Evolutionary conservation across 1,284 basidiomycete genomes (phyloP).

Genomic region (Puccinia coronata): DNA sequence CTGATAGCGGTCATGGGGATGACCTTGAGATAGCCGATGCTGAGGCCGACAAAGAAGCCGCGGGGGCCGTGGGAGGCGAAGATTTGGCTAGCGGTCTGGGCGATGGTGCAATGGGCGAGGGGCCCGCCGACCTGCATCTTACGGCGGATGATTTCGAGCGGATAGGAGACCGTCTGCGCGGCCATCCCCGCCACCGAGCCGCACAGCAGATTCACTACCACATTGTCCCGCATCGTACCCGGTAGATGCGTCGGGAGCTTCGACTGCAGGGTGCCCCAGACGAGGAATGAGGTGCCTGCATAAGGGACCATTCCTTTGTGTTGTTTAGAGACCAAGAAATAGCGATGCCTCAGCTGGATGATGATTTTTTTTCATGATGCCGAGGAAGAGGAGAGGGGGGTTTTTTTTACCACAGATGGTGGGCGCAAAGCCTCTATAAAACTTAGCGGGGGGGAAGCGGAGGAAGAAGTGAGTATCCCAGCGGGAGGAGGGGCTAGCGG

Average conservation of each 20-base stretch:
- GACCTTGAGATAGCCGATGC: conserved; percentile 93
- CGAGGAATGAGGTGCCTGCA: conserved; percentile 91
- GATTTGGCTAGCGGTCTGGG: conserved; percentile 67
- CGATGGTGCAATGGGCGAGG: conserved; percentile 3
- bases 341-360: not conserved
- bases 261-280: conserved; percentile 80
- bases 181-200: conserved; percentile 88
- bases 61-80: conserved; percentile 73
- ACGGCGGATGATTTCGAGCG: conserved; percentile 89
- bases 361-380: not conserved
- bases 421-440: conserved; percentile 93
- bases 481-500: conserved; percentile 13
- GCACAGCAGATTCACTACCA: conserved; percentile 66
- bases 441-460: conserved; percentile 72
- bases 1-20: conserved; percentile 79
- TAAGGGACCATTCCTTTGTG: conserved; percentile 87
- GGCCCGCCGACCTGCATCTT: conserved; percentile 92
- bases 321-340: too few species aligned
- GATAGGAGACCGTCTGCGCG: conserved; percentile 89
- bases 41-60: conserved; percentile 91
- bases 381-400: not conserved
- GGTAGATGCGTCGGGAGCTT: conserved; percentile 64
- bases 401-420: conserved; percentile 67
- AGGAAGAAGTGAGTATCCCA: conserved; percentile 33
- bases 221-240: conserved; percentile 57